phyloP scores from a whole-genome alignment of 1,284 basidiomycete species.

The Spongiforma sp. region DNA sequence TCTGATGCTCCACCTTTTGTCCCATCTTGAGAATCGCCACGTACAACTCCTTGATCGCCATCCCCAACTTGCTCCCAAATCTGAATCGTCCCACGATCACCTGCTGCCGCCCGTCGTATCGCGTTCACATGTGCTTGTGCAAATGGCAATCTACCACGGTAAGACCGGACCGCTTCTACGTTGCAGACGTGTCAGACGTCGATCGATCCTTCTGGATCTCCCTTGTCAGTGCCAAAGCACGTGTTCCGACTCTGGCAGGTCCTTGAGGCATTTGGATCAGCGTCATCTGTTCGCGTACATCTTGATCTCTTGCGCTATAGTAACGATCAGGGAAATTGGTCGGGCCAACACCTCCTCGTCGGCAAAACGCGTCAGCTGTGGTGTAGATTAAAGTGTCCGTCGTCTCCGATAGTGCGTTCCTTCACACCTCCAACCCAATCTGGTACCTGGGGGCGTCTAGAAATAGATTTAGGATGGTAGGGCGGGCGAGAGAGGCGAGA shows the following conservation, averaged over 20 bases:
- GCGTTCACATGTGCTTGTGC: conserved; percentile 97
- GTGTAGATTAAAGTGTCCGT: conserved; percentile 76
- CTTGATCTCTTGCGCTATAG: conserved; percentile 85
- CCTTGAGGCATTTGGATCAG: conserved; percentile 99
- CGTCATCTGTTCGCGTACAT: conserved; percentile 98
- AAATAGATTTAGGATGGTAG: no score
- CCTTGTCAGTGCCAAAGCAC: conserved; percentile 96
- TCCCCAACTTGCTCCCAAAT: conserved; percentile 92
- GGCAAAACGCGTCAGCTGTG: conserved; percentile 76
- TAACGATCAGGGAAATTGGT: conserved; percentile 89
- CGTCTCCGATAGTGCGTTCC: conserved; percentile 63
- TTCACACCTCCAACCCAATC: conserved; percentile 89
- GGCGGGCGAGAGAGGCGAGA: no score
- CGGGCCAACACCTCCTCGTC: conserved; percentile 79
- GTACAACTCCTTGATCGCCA: conserved; percentile 97
- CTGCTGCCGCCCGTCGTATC: conserved; percentile 98
- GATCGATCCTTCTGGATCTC: conserved; percentile 97
- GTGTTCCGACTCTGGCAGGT: conserved; percentile 95
- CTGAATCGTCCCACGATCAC: conserved; percentile 95
- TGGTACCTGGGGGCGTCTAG: no score
- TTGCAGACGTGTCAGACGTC: conserved; percentile 97
- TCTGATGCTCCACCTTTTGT: conserved; percentile 91
- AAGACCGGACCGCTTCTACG: conserved; percentile 88
- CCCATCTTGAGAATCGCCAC: conserved; percentile 90
- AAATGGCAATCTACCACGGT: conserved; percentile 94